Evolutionary conservation across 176 grass and related monocot genomes (phyloP).

Genomic region (Oryza glaberrima): DNA sequence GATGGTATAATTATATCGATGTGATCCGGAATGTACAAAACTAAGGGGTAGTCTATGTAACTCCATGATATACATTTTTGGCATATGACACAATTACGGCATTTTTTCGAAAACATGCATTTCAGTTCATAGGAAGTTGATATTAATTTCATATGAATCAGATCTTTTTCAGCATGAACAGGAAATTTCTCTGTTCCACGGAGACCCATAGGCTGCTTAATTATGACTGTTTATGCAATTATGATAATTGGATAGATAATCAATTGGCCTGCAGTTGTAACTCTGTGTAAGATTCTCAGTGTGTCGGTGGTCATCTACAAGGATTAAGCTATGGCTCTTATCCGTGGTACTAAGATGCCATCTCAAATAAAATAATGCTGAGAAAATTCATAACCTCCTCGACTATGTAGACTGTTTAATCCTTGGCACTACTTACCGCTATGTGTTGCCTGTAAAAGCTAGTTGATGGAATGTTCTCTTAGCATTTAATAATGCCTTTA

Average conservation of each 20-base stretch:
- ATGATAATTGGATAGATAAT: background rate
- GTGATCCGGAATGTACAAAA: background rate
- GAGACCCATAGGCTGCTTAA: background rate
- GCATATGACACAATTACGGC: background rate
- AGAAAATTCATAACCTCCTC: background rate
- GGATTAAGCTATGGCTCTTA: background rate
- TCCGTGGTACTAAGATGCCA: background rate
- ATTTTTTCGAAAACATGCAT: background rate
- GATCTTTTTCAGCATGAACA: background rate
- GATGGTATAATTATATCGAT: background rate
- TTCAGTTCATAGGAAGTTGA: background rate
- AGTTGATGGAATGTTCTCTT: background rate
- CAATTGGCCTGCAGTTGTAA: background rate
- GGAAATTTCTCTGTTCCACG: background rate
- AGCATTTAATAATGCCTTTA: background rate
- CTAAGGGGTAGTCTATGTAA: background rate
- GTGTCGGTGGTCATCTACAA: background rate
- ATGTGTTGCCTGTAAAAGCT: background rate
- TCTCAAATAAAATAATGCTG: background rate
- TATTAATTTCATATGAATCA: background rate
- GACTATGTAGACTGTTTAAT: slow-evolving; percentile 18
- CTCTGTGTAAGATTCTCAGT: background rate
- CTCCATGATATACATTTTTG: background rate
- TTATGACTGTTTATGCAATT: slow-evolving; percentile 6
- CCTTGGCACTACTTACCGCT: background rate